Percentiles rank a stretch among this genome's conserved stretches.
Conservation (phyloP, 2,329 filamentous ascomycete species). For the Ceratocystis smalleyi region DNA sequence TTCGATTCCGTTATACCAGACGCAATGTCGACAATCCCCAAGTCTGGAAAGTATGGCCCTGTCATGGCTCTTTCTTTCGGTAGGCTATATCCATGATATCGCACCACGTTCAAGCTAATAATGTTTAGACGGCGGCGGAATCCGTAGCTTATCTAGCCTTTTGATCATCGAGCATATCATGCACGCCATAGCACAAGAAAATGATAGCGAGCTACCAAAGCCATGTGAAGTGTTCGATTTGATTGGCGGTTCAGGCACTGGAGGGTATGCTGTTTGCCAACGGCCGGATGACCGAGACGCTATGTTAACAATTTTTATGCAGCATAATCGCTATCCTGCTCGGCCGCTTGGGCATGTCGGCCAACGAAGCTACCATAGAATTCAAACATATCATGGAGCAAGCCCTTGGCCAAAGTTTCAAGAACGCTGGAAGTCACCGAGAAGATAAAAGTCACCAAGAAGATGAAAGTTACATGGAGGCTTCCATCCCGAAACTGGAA, state of each 20-base stretch:
- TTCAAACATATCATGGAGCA: not conserved
- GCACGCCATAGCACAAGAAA: too few species aligned
- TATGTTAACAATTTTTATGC: not conserved
- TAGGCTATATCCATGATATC: too few species aligned
- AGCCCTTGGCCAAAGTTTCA: not conserved
- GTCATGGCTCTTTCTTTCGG: too few species aligned
- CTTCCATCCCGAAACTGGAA: not conserved
- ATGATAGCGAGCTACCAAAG: slow-evolving; percentile 18
- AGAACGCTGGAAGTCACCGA: too few species aligned
- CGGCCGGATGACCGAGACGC: not conserved
- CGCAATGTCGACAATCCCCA: too few species aligned
- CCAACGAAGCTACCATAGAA: not conserved
- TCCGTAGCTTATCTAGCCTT: slow-evolving; percentile 22
- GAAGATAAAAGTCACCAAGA: not conserved
- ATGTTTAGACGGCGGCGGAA: slow-evolving; percentile 19
- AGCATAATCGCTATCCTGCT: not conserved
- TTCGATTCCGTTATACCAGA: too few species aligned
- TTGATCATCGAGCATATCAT: slow-evolving; percentile 20
- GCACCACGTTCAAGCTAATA: too few species aligned
- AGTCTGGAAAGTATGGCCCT: too few species aligned
- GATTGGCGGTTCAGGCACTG: slow-evolving; percentile 23
- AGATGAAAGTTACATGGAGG: not conserved
- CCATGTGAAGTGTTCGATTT: slow-evolving; percentile 22
- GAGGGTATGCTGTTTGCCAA: slow-evolving; percentile 18
- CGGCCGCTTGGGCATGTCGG: not conserved